These are phyloP conservation scores for Byssochlamys sp. DNA, from an alignment of 2,329 filamentous ascomycete species.

Conservation along the genomic window DNA sequence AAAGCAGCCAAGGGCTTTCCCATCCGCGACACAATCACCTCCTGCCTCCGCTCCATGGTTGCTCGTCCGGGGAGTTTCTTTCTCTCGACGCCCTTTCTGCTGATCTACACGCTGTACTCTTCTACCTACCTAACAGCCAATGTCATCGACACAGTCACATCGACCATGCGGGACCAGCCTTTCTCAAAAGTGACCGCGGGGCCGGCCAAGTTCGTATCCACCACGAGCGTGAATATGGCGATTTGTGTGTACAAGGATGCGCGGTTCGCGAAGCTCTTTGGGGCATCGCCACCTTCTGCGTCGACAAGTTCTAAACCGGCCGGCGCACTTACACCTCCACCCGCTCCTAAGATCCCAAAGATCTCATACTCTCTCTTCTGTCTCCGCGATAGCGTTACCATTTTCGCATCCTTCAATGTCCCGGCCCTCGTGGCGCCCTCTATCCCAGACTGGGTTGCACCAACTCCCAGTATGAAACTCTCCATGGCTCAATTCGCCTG, in stretches of 20 bases:
- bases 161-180: constrained; percentile 51
- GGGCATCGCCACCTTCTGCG: constrained; percentile 44
- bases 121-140: constrained; percentile 87
- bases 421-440: constrained; percentile 66
- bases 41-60: constrained; percentile 31
- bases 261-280: constrained; percentile 74
- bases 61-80: constrained; percentile 35
- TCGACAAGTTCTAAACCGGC: constrained; percentile 10
- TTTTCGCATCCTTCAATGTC: constrained; percentile 86
- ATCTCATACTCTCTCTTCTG: constrained; percentile 71
- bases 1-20: constrained; percentile 38
- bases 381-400: constrained; percentile 72
- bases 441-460: constrained; percentile 47
- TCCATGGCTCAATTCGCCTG: constrained; percentile 68
- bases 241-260: constrained; percentile 85
- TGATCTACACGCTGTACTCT: constrained; percentile 59
- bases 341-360: constrained; percentile 48
- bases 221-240: constrained; percentile 70
- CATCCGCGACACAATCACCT: constrained; percentile 32
- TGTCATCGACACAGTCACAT: constrained; percentile 67
- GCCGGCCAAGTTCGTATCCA: constrained; percentile 69
- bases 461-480: constrained; percentile 40
- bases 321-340: constrained; percentile 10
- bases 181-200: constrained; percentile 60
- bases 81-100: constrained; percentile 38